Evolutionary conservation across 768 basidiomycete genomes (phyloP).

Genomic region (Pholiota conissans): DNA sequence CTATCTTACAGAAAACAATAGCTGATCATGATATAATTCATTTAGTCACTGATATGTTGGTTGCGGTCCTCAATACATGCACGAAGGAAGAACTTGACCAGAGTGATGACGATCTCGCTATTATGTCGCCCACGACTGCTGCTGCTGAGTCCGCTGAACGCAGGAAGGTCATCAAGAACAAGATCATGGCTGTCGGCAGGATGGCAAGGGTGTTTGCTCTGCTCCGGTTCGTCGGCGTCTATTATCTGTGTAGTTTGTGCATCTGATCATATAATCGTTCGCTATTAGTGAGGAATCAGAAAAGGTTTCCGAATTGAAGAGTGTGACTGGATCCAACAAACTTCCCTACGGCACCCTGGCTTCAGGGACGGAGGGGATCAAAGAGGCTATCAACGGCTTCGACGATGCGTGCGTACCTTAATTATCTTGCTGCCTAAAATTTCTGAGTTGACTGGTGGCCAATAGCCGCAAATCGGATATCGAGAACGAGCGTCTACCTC

Average conservation of each 20-base stretch:
- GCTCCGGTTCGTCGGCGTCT: constrained; percentile 63
- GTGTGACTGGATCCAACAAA: constrained; percentile 72
- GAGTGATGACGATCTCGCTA: constrained; percentile 54
- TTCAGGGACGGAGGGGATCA: constrained; percentile 91
- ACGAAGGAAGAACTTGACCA: constrained; percentile 96
- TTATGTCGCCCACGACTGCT: constrained; percentile 39
- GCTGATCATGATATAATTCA: constrained; percentile 1
- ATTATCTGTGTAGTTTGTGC: background rate
- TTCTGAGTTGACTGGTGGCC: background rate
- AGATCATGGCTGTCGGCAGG: constrained; percentile 95
- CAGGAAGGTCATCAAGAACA: constrained; percentile 93
- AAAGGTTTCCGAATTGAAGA: constrained; percentile 95
- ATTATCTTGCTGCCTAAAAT: background rate
- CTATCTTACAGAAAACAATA: background rate
- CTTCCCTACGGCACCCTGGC: constrained; percentile 85
- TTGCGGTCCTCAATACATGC: constrained; percentile 94
- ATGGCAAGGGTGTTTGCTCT: constrained; percentile 97
- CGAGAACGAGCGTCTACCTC: constrained; percentile 98
- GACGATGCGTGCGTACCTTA: constrained; percentile 83
- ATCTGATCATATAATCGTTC: background rate
- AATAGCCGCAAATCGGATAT: constrained; percentile 93
- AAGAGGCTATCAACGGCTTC: constrained; percentile 89
- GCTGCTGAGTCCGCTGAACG: constrained; percentile 65
- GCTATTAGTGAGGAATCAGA: constrained; percentile 89
- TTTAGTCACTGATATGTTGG: constrained; percentile 96